Evolutionary conservation across 805 yeast species (phyloP).

Genomic region (Wickerhamiella shivajii): DNA sequence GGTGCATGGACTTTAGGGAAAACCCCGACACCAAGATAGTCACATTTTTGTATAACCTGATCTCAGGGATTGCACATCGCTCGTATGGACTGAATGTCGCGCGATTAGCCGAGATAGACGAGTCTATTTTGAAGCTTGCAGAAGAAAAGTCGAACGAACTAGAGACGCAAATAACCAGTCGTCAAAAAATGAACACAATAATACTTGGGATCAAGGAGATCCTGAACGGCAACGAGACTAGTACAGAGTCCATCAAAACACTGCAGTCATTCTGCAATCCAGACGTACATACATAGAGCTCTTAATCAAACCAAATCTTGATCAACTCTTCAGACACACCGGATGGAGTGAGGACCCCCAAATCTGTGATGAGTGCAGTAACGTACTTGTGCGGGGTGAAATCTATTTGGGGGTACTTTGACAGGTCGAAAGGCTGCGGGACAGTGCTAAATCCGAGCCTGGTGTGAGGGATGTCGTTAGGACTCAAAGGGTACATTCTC

Average conservation of each 20-base stretch:
- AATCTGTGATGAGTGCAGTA: conserved; percentile 88
- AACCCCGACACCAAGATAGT: conserved; percentile 27
- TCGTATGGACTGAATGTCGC: conserved; percentile 85
- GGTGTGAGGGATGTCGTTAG: conserved; percentile 65
- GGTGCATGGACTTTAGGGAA: conserved; percentile 55
- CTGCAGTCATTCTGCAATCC: background rate
- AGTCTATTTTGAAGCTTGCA: conserved; percentile 17
- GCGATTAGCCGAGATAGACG: conserved; percentile 44
- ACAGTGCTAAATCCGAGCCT: conserved; percentile 27
- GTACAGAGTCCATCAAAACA: background rate
- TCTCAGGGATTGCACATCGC: conserved; percentile 37
- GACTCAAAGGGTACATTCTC: conserved; percentile 85
- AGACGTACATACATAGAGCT: background rate
- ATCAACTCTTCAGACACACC: conserved; percentile 98
- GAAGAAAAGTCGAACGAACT: conserved; percentile 17
- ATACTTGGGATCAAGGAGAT: background rate
- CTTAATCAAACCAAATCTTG: conserved; percentile 89
- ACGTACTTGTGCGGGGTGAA: conserved; percentile 93
- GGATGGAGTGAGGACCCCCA: conserved; percentile 93
- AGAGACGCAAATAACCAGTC: conserved; percentile 10
- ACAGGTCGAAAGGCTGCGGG: conserved; percentile 24
- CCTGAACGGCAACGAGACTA: no score
- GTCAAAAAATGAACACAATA: background rate
- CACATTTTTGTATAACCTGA: conserved; percentile 39
- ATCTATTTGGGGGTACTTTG: conserved; percentile 51